phyloP scores from a whole-genome alignment of 192 early-diverging fungal genomes.

The Rhizoclosmatium sp. region DNA sequence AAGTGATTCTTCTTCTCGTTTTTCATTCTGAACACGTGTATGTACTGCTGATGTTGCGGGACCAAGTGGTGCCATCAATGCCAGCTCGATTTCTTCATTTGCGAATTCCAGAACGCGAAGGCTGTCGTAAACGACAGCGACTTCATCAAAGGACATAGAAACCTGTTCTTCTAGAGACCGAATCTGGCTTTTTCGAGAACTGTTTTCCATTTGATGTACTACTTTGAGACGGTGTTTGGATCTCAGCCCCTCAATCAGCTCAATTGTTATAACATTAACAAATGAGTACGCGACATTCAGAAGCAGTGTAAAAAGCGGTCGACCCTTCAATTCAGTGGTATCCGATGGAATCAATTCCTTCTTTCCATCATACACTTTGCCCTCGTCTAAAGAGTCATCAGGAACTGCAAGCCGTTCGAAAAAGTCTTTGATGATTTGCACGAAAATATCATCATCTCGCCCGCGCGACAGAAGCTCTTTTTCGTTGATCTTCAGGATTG shows the following conservation, averaged over 20 bases:
- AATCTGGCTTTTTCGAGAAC: slow-evolving; percentile 58
- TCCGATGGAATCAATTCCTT: slow-evolving; percentile 35
- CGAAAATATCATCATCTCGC: slow-evolving; percentile 65
- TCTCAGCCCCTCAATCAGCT: slow-evolving; percentile 59
- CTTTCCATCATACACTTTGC: slow-evolving; percentile 20
- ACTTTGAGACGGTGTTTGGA: slow-evolving; percentile 56
- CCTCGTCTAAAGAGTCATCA: slow-evolving; percentile 15
- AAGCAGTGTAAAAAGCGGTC: slow-evolving; percentile 49
- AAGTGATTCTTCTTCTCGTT: slow-evolving; percentile 52
- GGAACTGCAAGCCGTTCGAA: slow-evolving; percentile 55
- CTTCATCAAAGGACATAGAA: slow-evolving; percentile 58
- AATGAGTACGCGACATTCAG: slow-evolving; percentile 55
- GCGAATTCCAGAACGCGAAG: slow-evolving; percentile 56
- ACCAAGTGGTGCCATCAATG: slow-evolving; percentile 39
- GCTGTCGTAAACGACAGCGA: slow-evolving; percentile 58
- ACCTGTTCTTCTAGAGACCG: slow-evolving; percentile 66
- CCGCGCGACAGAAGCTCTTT: slow-evolving; percentile 48
- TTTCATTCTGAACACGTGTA: slow-evolving; percentile 20
- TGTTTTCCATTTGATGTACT: slow-evolving; percentile 67
- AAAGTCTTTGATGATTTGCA: slow-evolving; percentile 60
- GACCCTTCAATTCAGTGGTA: slow-evolving; percentile 45
- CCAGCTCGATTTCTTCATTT: slow-evolving; percentile 54
- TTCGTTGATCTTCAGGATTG: slow-evolving; percentile 66
- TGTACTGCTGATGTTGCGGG: neutral
- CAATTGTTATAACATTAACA: slow-evolving; percentile 48